phyloP scores from a whole-genome alignment of 768 basidiomycete species.

The Sporobolomyces pararoseus region DNA sequence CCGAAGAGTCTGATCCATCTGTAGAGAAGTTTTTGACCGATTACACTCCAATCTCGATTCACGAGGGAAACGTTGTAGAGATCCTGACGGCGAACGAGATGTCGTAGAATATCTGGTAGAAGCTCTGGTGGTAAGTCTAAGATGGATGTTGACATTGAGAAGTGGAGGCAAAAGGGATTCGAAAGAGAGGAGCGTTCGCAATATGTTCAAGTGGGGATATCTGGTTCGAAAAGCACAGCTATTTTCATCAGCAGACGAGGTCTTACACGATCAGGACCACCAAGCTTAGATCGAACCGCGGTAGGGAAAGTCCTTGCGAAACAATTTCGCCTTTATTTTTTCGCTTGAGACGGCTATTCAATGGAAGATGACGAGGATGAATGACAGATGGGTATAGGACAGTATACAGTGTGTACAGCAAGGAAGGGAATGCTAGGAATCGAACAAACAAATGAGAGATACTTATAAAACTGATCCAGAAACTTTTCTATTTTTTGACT shows the following conservation, averaged over 20 bases:
- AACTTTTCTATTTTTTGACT: neutral
- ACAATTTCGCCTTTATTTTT: too few relatives aligned
- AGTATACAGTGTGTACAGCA: too few relatives aligned
- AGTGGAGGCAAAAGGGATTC: neutral
- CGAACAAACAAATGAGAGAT: neutral
- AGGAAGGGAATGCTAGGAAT: too few relatives aligned
- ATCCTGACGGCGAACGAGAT: slow-evolving; percentile 25
- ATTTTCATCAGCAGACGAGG: too few relatives aligned
- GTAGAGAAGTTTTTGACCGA: slow-evolving; percentile 12
- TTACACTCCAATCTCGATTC: neutral
- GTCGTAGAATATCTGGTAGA: slow-evolving; percentile 23
- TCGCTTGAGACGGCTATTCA: too few relatives aligned
- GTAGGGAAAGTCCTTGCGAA: too few relatives aligned
- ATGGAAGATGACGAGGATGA: too few relatives aligned
- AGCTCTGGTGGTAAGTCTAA: slow-evolving; percentile 32
- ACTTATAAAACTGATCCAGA: neutral
- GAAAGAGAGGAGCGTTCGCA: neutral
- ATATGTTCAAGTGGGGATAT: neutral
- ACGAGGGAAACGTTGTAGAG: slow-evolving; percentile 21
- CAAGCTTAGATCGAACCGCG: too few relatives aligned
- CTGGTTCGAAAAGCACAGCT: too few relatives aligned
- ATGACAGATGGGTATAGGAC: too few relatives aligned
- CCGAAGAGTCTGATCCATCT: slow-evolving; percentile 29
- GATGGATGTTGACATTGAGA: slow-evolving; percentile 3
- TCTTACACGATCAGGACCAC: too few relatives aligned